Base-by-base conservation (phyloP, 805 yeast species). In the Maudiozyma saulgeensis region DNA sequence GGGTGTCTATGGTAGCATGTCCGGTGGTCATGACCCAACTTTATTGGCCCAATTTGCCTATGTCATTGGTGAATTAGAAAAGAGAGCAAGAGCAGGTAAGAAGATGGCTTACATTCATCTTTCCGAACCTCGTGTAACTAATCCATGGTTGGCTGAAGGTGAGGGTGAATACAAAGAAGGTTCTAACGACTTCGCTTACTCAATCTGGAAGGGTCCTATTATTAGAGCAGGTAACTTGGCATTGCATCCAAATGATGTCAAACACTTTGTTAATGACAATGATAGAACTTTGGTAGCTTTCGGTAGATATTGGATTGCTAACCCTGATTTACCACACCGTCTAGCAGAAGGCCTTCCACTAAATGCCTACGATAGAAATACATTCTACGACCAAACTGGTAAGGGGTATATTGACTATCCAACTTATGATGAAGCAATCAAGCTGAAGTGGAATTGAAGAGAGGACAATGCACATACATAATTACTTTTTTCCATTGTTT, bases 281-380 rank as follows among this genome's bases (percentile, higher is more conserved):
- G 66, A 70, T 41, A 63, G 76, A 55, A 77, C 82, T 1, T 56
- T 74, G 44, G 62, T 75, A 23, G 63, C 56, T 21, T 61, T 58
- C 41, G 81, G 81, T n/a, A 70, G 81, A 49, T 64, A 60, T 49
- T 77, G 70, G 60, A 71, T 75, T 45, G 61, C 80, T 25, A 79
- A 79, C 62, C 82, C 83, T 0, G 84, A 79, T 53, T 58, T 79
- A 38, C 72, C 70, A n/a, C 53, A 61, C 13, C 65, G 79, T 50
- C 51, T 79, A 39, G 59, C 67, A 50, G 59, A 71, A 23, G 71
- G 70, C 18, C 46, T 60, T 28, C 68, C 68, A 41, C 59, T 77
- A 51, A 67, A 66, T 49, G 53, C 60, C 28, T 79, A 77, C 56
- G 69, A 77, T 57, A 69, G 82, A 59, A 51, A 55, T 19, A 70